Base-by-base conservation (phyloP, 2,329 filamentous ascomycete species). In the Cryphonectria japonica region DNA sequence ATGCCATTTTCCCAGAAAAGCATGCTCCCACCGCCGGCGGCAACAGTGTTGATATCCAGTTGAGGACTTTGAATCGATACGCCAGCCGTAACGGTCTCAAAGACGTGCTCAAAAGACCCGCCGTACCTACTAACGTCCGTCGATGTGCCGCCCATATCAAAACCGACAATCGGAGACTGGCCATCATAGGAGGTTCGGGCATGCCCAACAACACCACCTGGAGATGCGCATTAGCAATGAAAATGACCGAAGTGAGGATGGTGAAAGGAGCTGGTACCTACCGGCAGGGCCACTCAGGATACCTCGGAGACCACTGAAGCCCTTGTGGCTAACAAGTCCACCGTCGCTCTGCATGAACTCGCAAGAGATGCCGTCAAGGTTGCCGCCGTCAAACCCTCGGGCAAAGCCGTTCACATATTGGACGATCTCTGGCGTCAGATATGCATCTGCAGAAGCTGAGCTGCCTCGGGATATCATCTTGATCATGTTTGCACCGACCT, bases 31-130 rank as follows among this genome's bases (percentile, higher is more conserved):
- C 93, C 93, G 60, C 93, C 93, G 8, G 93, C 93, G 16, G 93
- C 93, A 1, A 97, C 93, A 0, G 93, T 97, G 78, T 96, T 96
- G 81, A 97, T 97, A 76, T 97, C 93, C 0, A 97, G 85, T 75
- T 96, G 93, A 0, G 93, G 93, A 0, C 92, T 94, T 75, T 96
- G 93, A 22, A 97, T 95, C 0, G 93, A 94, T 0, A 97, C 92
- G 29, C 93, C 93, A 0, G 93, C 93, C 0, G 93, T 96, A 0
- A 60, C 64, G 22, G 67, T 69, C 63, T 72, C 70, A 43, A 72
- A 72, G 16, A 72, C 70, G 41, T 72, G 70, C 46, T 72, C 70
- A 26, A 72, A 66, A 32, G 70, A 62, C 6, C 70, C 70, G 26
- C 70, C 70, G 34, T 92, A 29, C 89, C 90, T 39, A 89, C 90